Evolutionary conservation across 805 yeast species (phyloP), one percentile per base, ranked within the genome.

Genomic region (Grigorovia yakushimaensis): DNA sequence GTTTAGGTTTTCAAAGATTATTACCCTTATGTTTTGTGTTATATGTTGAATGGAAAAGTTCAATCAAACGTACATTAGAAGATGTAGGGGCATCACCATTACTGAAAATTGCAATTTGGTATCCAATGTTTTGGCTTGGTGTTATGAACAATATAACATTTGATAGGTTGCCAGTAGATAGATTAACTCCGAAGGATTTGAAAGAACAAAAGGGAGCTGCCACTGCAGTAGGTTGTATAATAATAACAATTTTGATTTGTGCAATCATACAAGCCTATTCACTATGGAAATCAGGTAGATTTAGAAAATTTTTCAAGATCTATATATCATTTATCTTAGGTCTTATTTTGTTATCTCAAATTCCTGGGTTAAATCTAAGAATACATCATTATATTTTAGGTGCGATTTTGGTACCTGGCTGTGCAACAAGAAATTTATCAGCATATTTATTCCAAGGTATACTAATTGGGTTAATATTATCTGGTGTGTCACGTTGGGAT

Each of bases 401-500:
- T 0, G 67, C 88, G 59, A 52, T 85, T 0, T 68, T 89, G 27
- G 70, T 89, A 2, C 95, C 96, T 0, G 97, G 96, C 0, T 86
- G 96, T 39, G 73, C 81, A 2, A 84, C 91, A 0, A 70, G 79
- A 53, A 89, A 93, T 0, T 60, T 76, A 39, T 72, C 85, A 0
- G 88, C 89, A 0, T 70, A 84, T 54, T 56, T 83, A 8, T 83
- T 86, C 59, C 96, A 89, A 61, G 98, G 97, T 2, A 75, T 91
- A 1, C 67, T 91, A 21, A 61, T 87, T 0, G 98, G 97, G 0
- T 69, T 91, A 41, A 73, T 84, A 44, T 71, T 88, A 5, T 83
- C 89, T 20, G 98, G 98, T 0, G 79, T 87, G 1, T 78, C 94
- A 0, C 71, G 94, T 47, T 91, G 98, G 98, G 97, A 93, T 47